phyloP scores from a whole-genome alignment of 2,329 filamentous ascomycete species.

The Chalara sp. region DNA sequence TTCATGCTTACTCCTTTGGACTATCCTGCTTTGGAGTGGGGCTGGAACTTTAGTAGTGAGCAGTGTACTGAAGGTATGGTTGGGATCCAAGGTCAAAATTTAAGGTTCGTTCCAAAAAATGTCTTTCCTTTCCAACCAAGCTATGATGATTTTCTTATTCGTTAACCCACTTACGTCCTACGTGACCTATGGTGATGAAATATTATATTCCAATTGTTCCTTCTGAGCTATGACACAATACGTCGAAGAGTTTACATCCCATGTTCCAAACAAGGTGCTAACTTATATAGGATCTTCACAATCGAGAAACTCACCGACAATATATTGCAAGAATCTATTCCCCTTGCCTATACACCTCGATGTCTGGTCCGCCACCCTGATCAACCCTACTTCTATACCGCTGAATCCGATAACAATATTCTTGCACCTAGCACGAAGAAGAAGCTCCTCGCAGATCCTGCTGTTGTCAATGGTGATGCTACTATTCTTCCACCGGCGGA shows the following conservation, averaged over 20 bases:
- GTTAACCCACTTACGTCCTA: constrained; percentile 28
- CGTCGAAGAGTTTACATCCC: constrained; percentile 1
- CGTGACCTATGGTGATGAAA: constrained; percentile 43
- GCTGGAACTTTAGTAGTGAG: constrained; percentile 94
- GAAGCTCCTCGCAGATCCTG: constrained; percentile 67
- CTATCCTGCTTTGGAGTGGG: constrained; percentile 84
- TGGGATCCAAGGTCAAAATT: constrained; percentile 80
- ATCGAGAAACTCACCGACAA: constrained; percentile 83
- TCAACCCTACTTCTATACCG: constrained; percentile 84
- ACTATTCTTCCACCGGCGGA: constrained; percentile 67
- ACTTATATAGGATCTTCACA: constrained; percentile 70
- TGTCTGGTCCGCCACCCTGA: constrained; percentile 84
- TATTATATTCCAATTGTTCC: constrained; percentile 87
- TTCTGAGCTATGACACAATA: constrained; percentile 59
- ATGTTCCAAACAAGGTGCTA: constrained; percentile 19
- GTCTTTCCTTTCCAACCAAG: constrained; percentile 15
- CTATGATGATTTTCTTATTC: constrained; percentile 37
- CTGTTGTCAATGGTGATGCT: constrained; percentile 65
- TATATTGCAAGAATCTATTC: constrained; percentile 77
- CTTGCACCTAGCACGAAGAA: constrained; percentile 71
- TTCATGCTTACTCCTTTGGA: constrained; percentile 91
- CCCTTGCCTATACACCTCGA: constrained; percentile 84
- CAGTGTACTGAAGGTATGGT: constrained; percentile 92
- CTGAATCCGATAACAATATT: constrained; percentile 89
- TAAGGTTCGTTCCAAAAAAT: constrained; percentile 58